A percentile compares a stretch with the other conserved stretches of the same genome.
Conservation (phyloP, 306 rosid species). For the Trifolium fragiferum region DNA sequence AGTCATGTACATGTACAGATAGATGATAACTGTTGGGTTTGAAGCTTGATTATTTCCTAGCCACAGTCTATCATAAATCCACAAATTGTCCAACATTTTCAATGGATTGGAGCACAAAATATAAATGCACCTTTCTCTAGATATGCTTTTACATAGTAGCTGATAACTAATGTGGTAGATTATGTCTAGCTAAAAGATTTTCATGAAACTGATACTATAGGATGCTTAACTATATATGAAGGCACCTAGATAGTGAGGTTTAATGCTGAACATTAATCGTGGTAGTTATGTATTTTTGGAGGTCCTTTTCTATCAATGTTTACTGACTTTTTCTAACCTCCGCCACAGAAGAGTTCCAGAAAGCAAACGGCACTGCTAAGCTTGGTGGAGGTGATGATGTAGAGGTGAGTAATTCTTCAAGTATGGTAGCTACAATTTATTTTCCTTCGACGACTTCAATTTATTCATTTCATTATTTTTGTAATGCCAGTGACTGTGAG, state of each 20-base stretch:
- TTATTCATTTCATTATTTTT: conserved; percentile 12
- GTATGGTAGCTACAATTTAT: neutral
- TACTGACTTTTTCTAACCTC: conserved; percentile 17
- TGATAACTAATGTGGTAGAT: conserved; percentile 2
- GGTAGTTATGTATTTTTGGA: conserved; percentile 13
- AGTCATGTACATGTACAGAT: too few relatives aligned
- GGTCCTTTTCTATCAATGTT: conserved; percentile 17
- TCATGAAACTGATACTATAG: conserved; percentile 1
- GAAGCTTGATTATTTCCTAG: conserved; percentile 15
- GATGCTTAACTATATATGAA: neutral
- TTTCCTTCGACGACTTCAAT: conserved; percentile 32
- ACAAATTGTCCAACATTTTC: neutral
- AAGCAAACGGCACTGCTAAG: conserved; percentile 71
- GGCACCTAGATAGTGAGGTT: neutral
- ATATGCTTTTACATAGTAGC: conserved; percentile 29
- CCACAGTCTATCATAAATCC: conserved; percentile 14
- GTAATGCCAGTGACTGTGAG: conserved; percentile 80
- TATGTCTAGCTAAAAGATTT: neutral
- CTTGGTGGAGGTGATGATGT: conserved; percentile 66
- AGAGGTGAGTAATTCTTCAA: conserved; percentile 57
- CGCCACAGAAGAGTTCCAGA: conserved; percentile 74
- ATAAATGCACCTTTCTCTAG: neutral
- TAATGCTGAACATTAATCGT: neutral
- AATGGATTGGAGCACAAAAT: neutral
- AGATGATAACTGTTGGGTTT: neutral